Evolutionary conservation across 2,329 filamentous ascomycete genomes (phyloP).

Genomic region (Phialophora tarda): DNA sequence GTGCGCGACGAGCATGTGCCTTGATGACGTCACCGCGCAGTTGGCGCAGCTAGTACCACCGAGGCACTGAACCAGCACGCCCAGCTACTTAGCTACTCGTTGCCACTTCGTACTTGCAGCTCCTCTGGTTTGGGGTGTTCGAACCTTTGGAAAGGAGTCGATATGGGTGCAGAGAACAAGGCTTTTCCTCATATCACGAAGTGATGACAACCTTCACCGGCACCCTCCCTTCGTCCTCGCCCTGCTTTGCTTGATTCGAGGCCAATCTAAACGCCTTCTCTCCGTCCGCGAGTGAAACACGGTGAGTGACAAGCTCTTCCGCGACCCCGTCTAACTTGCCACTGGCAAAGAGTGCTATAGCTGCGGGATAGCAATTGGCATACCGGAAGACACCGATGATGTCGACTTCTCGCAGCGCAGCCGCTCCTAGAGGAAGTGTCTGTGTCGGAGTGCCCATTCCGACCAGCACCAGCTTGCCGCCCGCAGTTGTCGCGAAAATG

Average conservation of each 20-base stretch:
- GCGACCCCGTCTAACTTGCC: constrained; percentile 56
- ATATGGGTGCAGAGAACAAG: not conserved
- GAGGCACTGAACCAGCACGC: no score
- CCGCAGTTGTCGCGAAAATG: constrained; percentile 54
- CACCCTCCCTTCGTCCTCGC: constrained; percentile 58
- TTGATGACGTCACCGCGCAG: not conserved
- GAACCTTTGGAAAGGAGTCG: not conserved
- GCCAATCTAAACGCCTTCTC: constrained; percentile 55
- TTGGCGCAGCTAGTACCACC: no score
- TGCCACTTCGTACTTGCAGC: not conserved
- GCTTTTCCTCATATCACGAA: constrained; percentile 23
- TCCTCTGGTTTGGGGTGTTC: not conserved
- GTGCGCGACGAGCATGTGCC: not conserved
- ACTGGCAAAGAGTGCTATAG: constrained; percentile 59
- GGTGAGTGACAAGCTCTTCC: constrained; percentile 61
- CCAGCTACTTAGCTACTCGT: no score
- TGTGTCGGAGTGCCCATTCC: constrained; percentile 64
- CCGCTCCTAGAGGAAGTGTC: constrained; percentile 59
- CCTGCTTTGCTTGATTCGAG: constrained; percentile 56
- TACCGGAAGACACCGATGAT: constrained; percentile 64
- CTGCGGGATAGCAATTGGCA: constrained; percentile 60
- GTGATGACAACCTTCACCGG: constrained; percentile 60
- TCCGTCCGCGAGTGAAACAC: constrained; percentile 54
- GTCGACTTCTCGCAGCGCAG: constrained; percentile 62
- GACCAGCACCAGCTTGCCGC: constrained; percentile 60